Base-by-base conservation (phyloP, 2,329 filamentous ascomycete genomes). In the Fusarium phyllophilum region DNA sequence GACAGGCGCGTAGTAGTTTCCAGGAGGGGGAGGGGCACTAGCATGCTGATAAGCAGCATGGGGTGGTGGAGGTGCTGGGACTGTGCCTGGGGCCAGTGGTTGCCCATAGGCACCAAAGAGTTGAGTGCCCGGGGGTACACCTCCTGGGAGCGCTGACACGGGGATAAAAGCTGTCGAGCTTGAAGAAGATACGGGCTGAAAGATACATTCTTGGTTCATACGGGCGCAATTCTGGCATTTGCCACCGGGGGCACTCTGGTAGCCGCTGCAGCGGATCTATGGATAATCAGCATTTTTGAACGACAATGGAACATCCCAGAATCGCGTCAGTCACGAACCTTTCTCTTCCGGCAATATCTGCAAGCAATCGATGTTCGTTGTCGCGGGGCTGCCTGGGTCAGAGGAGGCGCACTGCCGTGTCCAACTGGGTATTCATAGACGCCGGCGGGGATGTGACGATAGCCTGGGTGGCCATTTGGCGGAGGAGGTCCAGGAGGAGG, bases 181-280 rank as follows among this genome's bases (percentile, higher is more conserved):
- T 17, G 87, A 86, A 0, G 86, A 87, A 8, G 87, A 89, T 3
- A 90, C 89, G 0, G 88, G 89, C 75, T 90, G 88, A 67, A 90
- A 90, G 20, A 90, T 85, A 68, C 89, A 90, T 69, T 90, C 88
- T 74, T 90, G 89, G 55, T 89, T 88, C 82, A 90, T 89, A 70
- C 89, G 88, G 44, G 88, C 87, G 75, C 89, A 90, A 74, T 90
- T 90, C 62, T 88, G 86, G 73, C 89, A 90, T 72, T 90, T 89
- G 17, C 88, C 89, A 26, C 88, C 88, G 0, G 87, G 86, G 0
- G 87, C 88, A 70, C 88, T 89, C 66, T 88, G 86, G 71, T 90
- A 90, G 34, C 89, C 89, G 69, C 88, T 90, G 82, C 89, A 90
- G 42, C 89, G 87, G 72, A 90, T 90, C 88, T 90, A 66, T 24